phyloP scores from a whole-genome alignment of 352 stramenopile genomes.

The Phytophthora agathidicida region DNA sequence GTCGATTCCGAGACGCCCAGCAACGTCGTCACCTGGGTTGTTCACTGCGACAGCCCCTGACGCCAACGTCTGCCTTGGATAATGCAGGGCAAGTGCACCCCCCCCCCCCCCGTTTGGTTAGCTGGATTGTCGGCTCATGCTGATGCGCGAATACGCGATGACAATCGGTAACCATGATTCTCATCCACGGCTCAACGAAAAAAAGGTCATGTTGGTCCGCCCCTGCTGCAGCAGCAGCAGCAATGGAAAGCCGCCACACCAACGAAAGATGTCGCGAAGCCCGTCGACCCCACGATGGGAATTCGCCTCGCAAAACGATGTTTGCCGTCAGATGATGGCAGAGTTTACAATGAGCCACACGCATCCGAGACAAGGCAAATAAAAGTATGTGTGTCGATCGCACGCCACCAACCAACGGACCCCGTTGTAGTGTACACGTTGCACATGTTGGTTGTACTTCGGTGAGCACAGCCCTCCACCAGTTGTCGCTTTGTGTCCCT shows the following conservation, averaged over 20 bases:
- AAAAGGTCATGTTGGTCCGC: slow-evolving; percentile 23
- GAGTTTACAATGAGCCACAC: too few species aligned
- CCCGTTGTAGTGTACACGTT: not conserved
- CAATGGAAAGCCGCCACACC: slow-evolving; percentile 20
- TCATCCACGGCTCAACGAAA: not conserved
- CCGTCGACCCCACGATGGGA: not conserved
- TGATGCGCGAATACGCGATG: not conserved
- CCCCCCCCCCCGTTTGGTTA: not conserved
- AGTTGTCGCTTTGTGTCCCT: slow-evolving; percentile 1
- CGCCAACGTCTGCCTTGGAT: slow-evolving; percentile 13
- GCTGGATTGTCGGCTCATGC: slow-evolving; percentile 14
- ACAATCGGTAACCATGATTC: too few species aligned
- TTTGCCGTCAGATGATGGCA: not conserved
- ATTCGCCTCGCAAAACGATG: not conserved
- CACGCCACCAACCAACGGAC: not conserved
- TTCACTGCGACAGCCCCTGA: slow-evolving; percentile 1
- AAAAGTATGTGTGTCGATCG: too few species aligned
- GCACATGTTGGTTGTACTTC: too few species aligned
- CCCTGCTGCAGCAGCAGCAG: slow-evolving; percentile 6
- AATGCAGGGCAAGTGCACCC: too few species aligned
- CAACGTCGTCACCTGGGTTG: too few species aligned
- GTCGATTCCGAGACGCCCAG: not conserved
- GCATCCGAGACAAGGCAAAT: too few species aligned
- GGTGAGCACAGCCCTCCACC: slow-evolving; percentile 2
- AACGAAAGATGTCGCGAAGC: slow-evolving; percentile 10